Evolutionary conservation across 2,329 filamentous ascomycete genomes (phyloP), one percentile per base, ranked within the genome.

Genomic region (Sporothrix schenckii): DNA sequence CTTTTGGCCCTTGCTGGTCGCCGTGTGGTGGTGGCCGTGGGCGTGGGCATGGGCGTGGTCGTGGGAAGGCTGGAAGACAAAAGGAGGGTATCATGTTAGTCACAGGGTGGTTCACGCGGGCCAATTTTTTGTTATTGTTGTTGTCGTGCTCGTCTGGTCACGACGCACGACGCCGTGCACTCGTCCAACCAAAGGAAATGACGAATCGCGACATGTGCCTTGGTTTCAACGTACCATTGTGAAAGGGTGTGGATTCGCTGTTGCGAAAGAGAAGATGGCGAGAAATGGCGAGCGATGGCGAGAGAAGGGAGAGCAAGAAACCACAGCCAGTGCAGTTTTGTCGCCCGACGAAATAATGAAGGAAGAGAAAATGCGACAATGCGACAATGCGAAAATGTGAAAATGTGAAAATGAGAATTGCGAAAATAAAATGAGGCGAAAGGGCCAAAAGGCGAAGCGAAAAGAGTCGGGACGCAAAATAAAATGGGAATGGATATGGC

Each of bases 11-110:
- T 49, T 49, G 47, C 34, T 34, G 34, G 68, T 49, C 10, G 69
- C 39, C n/a, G 34, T 13, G 68, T 56, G 58, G 41, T 70, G 50
- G 24, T 66, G 56, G 54, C 27, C 30, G 58, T 63, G 56, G 44
- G 4, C 5, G 67, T 69, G 44, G 27, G 50, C 30, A 13, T 19
- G 11, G 54, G 30, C 9, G 19, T 52, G 34, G 19, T 66, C 50
- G 53, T 56, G 39, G 41, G 69, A 56, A 53, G 68, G 68, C 68
- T 69, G 68, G 24, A 34, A 11, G 21, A 7, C 14, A 19, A 30
- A 41, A 14, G n/a, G 49, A n/a, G 49, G 44, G 49, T 44, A 13
- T 6, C 10, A 39, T n/a, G 54, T 58, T 41, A 47, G 58, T 61
- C 58, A 61, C 39, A 27, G 41, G 54, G 53, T 21, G 16, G 58